phyloP scores from a whole-genome alignment of 176 grass and related monocot species.

The Saccharum spontaneum region DNA sequence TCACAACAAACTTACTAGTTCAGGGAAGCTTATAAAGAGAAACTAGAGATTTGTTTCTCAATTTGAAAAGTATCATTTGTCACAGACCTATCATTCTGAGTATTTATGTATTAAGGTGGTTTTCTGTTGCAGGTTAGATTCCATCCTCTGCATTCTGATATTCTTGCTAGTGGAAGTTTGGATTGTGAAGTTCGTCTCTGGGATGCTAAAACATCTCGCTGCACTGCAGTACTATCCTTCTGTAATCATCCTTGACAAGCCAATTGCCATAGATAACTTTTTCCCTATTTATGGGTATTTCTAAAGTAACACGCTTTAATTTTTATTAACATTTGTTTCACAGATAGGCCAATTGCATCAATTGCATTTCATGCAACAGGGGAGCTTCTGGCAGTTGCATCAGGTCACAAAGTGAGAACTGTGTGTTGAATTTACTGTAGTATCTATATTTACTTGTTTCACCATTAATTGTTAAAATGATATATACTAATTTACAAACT shows the following conservation, averaged over 20 bases:
- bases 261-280: constrained; percentile 10
- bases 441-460: neutral
- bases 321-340: constrained; percentile 26
- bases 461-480: constrained; percentile 3
- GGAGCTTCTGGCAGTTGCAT: constrained; percentile 95
- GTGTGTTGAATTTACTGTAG: constrained; percentile 23
- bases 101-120: constrained; percentile 11
- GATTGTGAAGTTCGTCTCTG: constrained; percentile 96
- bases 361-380: constrained; percentile 98
- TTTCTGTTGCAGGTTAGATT: constrained; percentile 74
- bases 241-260: constrained; percentile 52
- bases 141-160: constrained; percentile 85
- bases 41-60: neutral
- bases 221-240: constrained; percentile 74
- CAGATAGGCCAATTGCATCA: constrained; percentile 95
- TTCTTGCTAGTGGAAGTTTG: constrained; percentile 99
- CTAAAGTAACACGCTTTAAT: constrained; percentile 28
- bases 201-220: constrained; percentile 83
- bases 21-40: constrained; percentile 4
- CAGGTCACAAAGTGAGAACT: constrained; percentile 91
- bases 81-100: neutral
- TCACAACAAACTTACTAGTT: constrained; percentile 2
- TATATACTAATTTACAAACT: constrained; percentile 14
- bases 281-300: constrained; percentile 6
- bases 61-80: constrained; percentile 4